A percentile compares a stretch with the other conserved stretches of the same genome.
Evolutionary conservation across 768 basidiomycete genomes (phyloP).

Genomic region (Suillus brevipes): DNA sequence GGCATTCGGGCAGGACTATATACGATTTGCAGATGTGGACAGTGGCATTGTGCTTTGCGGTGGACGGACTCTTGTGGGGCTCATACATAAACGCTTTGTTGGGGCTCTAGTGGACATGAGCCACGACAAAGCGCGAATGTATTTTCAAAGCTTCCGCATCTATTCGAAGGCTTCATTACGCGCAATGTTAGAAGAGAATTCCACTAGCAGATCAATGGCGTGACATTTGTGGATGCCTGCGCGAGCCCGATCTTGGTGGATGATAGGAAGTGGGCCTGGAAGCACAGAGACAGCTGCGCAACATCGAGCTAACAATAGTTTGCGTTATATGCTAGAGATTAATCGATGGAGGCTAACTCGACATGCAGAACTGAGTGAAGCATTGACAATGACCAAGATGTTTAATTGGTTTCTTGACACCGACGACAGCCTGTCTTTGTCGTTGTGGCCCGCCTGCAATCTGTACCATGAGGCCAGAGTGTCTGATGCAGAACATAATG

Average conservation of each 20-base stretch:
- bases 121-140: not conserved
- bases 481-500: not conserved
- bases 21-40: not conserved
- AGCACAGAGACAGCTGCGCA: not conserved
- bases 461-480: not conserved
- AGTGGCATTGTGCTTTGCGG: not conserved
- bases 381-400: not conserved
- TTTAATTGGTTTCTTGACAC: not conserved
- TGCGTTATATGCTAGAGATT: not conserved
- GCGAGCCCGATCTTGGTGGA: not conserved
- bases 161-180: not conserved
- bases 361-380: not conserved
- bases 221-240: not conserved
- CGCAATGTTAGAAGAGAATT: not conserved
- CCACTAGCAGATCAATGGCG: not conserved
- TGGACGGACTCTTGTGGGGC: not conserved
- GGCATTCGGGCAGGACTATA: not conserved
- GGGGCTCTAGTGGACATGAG: not conserved
- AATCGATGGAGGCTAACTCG: not conserved
- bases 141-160: not conserved
- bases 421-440: not conserved
- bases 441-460: not conserved
- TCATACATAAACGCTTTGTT: conserved; percentile 2
- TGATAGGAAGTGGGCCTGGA: not conserved
- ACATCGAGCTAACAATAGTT: not conserved